Percentiles rank a stretch among this genome's conserved stretches.
Evolutionary conservation across 176 grass and related monocot genomes (phyloP).

Genomic region (Bothriochloa decipiens): DNA sequence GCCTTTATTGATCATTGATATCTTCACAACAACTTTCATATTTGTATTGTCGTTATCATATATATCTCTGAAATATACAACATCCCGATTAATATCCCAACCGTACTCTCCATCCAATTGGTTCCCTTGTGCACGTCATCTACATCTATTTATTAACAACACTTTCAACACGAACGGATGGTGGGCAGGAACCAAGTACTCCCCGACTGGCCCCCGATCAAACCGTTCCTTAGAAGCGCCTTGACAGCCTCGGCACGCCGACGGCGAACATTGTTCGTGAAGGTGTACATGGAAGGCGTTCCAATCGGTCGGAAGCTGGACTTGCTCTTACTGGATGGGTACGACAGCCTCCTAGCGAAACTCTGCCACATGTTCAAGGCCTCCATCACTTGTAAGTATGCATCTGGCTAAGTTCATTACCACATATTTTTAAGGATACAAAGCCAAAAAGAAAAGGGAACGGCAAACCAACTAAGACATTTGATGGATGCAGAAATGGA

Average conservation of each 20-base stretch:
- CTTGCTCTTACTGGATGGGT: slow-evolving; percentile 53
- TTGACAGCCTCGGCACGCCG: slow-evolving; percentile 27
- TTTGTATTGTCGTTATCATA: slow-evolving; percentile 22
- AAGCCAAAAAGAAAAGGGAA: background rate
- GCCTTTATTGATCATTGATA: background rate
- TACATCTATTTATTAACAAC: slow-evolving; percentile 22
- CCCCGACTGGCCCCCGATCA: slow-evolving; percentile 65
- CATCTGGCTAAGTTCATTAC: slow-evolving; percentile 1
- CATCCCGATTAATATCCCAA: slow-evolving; percentile 28
- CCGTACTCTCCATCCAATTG: slow-evolving; percentile 31
- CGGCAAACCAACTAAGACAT: background rate
- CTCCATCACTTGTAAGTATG: slow-evolving; percentile 59
- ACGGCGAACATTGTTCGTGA: slow-evolving; percentile 52
- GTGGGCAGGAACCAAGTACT: slow-evolving; percentile 42
- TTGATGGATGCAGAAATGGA: background rate
- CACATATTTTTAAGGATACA: background rate
- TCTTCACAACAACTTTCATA: background rate
- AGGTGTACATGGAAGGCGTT: slow-evolving; percentile 82
- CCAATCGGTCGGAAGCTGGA: slow-evolving; percentile 76
- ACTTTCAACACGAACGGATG: slow-evolving; percentile 27
- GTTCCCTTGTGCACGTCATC: slow-evolving; percentile 41
- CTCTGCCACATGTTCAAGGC: slow-evolving; percentile 67
- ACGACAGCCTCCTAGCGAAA: slow-evolving; percentile 50
- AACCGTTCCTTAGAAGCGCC: slow-evolving; percentile 65
- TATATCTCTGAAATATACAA: slow-evolving; percentile 2